Base-by-base conservation (phyloP, 306 rosid genomes). In the Hylodesmum podocarpum region DNA sequence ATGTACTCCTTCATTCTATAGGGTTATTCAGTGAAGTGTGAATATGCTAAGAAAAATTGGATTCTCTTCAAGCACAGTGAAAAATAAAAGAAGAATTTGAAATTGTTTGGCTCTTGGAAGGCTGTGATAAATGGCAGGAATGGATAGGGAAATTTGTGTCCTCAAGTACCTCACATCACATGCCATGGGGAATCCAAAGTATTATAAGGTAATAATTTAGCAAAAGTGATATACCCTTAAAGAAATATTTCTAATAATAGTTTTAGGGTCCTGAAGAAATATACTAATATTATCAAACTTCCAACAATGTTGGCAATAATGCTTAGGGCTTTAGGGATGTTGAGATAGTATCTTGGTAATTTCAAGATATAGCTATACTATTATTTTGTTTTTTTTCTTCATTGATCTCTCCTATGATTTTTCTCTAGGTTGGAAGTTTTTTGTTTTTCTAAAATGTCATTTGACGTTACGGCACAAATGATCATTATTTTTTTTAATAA, bases 391-490 rank as follows among this genome's bases (percentile, higher is more conserved):
- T n/a, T 68, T 68, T 29, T 69, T 18, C 19, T 63, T 25, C 3
- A 47, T 46, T 74, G 31, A 49, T 12, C 31, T 15, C 16, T 8
- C 1, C 0, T 57, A 36, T 58, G 33, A 1, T 16, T 59, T 74
- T 14, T 28, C 3, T 9, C 0, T 4, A 2, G 54, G 44, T 28
- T 47, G 29, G 14, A 65, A 33, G 6, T 55, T 2, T 6, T 34
- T 21, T 27, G 0, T 16, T 25, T 65, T 21, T 31, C 15, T 19
- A 9, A 15, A 15, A 10, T 40, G 41, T 3, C 78, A 53, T 82
- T 82, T 47, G 33, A 59, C 73, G 67, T 78, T 78, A 65, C 39
- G 83, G 69, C 46, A 73, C 66, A 78, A 46, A 9, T 43, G 11
- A 33, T 24, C n/a, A 68, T 22, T n/a, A 55, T 41, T 61, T n/a